Conservation (phyloP, 2,329 filamentous ascomycete species). For the Mycosphaerella sp. region DNA sequence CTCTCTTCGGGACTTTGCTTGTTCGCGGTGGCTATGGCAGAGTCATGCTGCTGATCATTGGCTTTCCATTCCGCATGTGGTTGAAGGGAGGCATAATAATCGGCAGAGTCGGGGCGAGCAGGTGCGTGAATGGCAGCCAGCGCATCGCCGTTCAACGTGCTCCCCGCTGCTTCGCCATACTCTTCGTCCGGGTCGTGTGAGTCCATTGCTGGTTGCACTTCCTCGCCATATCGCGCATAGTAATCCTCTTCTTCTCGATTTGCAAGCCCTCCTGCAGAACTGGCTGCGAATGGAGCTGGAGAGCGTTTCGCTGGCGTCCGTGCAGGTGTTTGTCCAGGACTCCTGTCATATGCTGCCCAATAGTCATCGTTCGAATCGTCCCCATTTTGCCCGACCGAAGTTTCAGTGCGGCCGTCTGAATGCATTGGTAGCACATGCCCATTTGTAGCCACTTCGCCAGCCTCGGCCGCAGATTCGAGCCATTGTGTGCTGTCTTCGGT, state of each 20-base stretch:
- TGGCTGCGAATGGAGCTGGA: slow-evolving; percentile 48
- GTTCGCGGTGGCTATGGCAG: slow-evolving; percentile 14
- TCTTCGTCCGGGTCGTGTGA: slow-evolving; percentile 74
- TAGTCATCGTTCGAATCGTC: slow-evolving; percentile 66
- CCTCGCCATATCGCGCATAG: slow-evolving; percentile 66
- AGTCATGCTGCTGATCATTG: slow-evolving; percentile 10
- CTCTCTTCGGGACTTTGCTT: slow-evolving; percentile 14
- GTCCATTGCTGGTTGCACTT: slow-evolving; percentile 75
- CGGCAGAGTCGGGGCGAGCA: slow-evolving; percentile 11
- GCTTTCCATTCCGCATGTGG: slow-evolving; percentile 18
- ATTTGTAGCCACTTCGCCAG: slow-evolving; percentile 46
- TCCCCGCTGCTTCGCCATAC: slow-evolving; percentile 41
- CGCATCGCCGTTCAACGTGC: slow-evolving; percentile 51
- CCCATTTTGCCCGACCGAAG: slow-evolving; percentile 43
- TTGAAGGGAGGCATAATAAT: slow-evolving; percentile 19
- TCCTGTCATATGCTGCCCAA: slow-evolving; percentile 72
- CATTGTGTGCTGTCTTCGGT: slow-evolving; percentile 53
- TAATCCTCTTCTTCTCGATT: slow-evolving; percentile 59
- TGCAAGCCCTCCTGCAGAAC: slow-evolving; percentile 25
- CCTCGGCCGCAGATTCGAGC: slow-evolving; percentile 54
- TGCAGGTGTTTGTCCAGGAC: slow-evolving; percentile 45
- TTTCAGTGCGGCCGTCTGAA: slow-evolving; percentile 13
- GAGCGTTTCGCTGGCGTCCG: slow-evolving; percentile 60
- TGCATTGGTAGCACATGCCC: slow-evolving; percentile 6
- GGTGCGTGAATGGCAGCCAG: slow-evolving; percentile 28